Conservation (phyloP, 2,329 filamentous ascomycete genomes). For the Ceratocystis diversiconidia region DNA sequence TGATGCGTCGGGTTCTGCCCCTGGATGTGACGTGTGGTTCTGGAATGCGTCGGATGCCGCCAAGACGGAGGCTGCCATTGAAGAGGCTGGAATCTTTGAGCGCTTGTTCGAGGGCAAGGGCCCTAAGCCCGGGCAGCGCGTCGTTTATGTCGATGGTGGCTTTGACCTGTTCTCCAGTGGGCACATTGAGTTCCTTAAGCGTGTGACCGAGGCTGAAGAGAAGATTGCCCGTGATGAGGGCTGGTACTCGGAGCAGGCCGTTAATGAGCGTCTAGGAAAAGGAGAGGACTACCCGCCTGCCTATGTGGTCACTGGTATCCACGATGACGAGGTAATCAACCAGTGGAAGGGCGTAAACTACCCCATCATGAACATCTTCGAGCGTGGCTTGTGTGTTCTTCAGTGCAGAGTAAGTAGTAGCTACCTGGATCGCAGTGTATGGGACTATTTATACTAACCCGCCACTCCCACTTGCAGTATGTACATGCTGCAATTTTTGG, state of each 20-base stretch:
- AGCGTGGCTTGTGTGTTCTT: slow-evolving; percentile 85
- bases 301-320: slow-evolving; percentile 84
- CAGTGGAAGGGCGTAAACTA: slow-evolving; percentile 95
- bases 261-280: slow-evolving; percentile 46
- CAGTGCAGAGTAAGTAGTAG: slow-evolving; percentile 63
- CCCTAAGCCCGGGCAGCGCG: slow-evolving; percentile 60
- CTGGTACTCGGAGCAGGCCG: slow-evolving; percentile 58
- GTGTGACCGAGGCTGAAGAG: slow-evolving; percentile 61
- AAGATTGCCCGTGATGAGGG: slow-evolving; percentile 50
- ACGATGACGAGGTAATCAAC: slow-evolving; percentile 92
- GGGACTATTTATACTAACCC: background rate
- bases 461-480: slow-evolving; percentile 41
- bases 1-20: slow-evolving; percentile 63
- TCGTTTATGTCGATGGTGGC: slow-evolving; percentile 92
- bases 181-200: slow-evolving; percentile 84
- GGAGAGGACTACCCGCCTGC: slow-evolving; percentile 66
- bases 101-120: slow-evolving; percentile 57
- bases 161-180: slow-evolving; percentile 95
- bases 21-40: slow-evolving; percentile 73
- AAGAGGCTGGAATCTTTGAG: slow-evolving; percentile 52
- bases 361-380: slow-evolving; percentile 98
- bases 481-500: slow-evolving; percentile 78
- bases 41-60: slow-evolving; percentile 49
- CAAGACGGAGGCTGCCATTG: slow-evolving; percentile 28
- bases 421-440: background rate